Base-by-base conservation (phyloP, 495 filamentous ascomycete species). In the Staphylotrichum tortipilum region DNA sequence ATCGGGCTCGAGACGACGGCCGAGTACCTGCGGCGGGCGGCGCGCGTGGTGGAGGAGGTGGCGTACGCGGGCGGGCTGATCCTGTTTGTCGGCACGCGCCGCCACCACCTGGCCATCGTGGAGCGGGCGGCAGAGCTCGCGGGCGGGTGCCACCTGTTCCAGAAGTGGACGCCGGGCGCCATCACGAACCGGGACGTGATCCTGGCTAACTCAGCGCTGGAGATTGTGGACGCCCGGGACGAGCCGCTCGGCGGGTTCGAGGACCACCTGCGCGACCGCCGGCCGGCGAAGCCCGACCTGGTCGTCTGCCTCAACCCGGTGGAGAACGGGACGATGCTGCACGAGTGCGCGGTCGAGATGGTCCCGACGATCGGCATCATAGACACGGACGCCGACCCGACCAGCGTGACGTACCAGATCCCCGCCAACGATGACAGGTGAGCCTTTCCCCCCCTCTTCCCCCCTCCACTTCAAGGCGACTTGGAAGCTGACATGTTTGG, bases 121-220 rank as follows among this genome's bases (percentile, higher is more conserved):
- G 87, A 94, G 24, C 76, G 79, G 24, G 89, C 90, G 2, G 90
- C 92, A 3, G 65, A 84, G 64, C 67, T 94, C 39, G 81, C 89
- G 0, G 72, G 76, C 40, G 88, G 79, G 0, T 97, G 85, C 61
- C 90, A 97, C 70, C 68, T 97, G 17, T 99, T 95, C 61, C 86
- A 90, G 60, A 82, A 88, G 55, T 99, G 92, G 92, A 89, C 81
- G 52, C 88, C 92, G 0, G 92, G 92, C 0, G 78, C 79, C 38
- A 88, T 99, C 56, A 99, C 92, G 11, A 99, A 99, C 68, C 85
- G 86, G 19, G 78, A 94, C 54, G 84, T 88, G 67, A 91, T 96
- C 44, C 77, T 99, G 5, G 77, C 74, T 4, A 69, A 69, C 35
- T 85, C 81, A 61, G 63, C 60, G 53, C 74, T 79, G 34, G 82